phyloP scores from a whole-genome alignment of 768 basidiomycete species.

The Symmetrospora coprosmae region DNA sequence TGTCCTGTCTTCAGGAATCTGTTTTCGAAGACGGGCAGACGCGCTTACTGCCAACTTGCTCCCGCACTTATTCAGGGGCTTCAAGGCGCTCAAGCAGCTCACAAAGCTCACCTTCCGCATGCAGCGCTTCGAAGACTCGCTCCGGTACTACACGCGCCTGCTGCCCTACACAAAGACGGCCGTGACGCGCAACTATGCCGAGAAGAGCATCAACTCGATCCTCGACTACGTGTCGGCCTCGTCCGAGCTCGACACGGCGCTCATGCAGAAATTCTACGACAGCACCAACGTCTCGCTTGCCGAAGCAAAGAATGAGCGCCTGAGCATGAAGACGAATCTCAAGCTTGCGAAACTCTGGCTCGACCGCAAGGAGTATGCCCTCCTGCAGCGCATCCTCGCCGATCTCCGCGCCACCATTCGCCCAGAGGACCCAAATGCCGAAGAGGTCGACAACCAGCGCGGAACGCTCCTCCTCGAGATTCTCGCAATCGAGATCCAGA shows the following conservation, averaged over 20 bases:
- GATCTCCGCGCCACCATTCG: constrained; percentile 44
- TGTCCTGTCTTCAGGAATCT: no score
- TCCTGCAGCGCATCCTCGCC: constrained; percentile 48
- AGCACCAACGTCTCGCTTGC: constrained; percentile 74
- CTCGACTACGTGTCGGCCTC: constrained; percentile 64
- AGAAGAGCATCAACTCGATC: constrained; percentile 97
- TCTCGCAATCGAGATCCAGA: constrained; percentile 96
- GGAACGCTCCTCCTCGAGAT: constrained; percentile 91
- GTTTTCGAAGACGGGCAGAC: no score
- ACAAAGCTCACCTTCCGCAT: constrained; percentile 80
- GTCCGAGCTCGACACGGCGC: constrained; percentile 48
- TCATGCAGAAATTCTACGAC: constrained; percentile 89
- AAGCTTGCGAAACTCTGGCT: constrained; percentile 97
- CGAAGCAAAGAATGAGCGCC: constrained; percentile 89
- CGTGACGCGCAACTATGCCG: constrained; percentile 87
- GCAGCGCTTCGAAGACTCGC: constrained; percentile 66
- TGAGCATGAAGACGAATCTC: constrained; percentile 88
- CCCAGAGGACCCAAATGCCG: constrained; percentile 58
- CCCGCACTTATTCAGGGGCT: constrained; percentile 53
- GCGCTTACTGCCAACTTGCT: background rate
- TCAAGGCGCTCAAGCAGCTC: constrained; percentile 95
- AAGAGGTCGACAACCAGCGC: constrained; percentile 69
- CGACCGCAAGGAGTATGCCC: constrained; percentile 75
- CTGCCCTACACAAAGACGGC: constrained; percentile 89
- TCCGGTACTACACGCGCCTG: constrained; percentile 69